These are phyloP conservation scores for Bimuria novae-zelandiae DNA, from an alignment of 2,329 filamentous ascomycete genomes.

Conservation along the genomic window DNA sequence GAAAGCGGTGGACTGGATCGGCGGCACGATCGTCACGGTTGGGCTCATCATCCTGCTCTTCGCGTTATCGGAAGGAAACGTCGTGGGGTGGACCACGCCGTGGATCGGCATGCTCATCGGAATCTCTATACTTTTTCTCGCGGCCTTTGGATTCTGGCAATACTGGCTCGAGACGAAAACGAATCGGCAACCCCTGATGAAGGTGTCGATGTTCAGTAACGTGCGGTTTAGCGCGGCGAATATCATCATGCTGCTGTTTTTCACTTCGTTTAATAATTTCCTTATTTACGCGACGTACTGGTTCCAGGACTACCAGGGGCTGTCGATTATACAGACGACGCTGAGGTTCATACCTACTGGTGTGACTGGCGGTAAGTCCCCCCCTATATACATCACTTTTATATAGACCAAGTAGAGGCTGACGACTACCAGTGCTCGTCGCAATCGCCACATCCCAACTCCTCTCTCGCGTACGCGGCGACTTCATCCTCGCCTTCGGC, in stretches of 20 bases:
- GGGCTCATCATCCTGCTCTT: conserved; percentile 68
- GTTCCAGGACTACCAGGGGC: conserved; percentile 69
- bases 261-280: conserved; percentile 70
- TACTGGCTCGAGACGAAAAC: conserved; percentile 60
- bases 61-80: conserved; percentile 70
- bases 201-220: conserved; percentile 66
- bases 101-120: conserved; percentile 67
- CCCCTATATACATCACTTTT: neutral
- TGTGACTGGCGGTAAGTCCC: conserved; percentile 52
- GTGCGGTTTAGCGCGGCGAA: conserved; percentile 65
- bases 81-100: conserved; percentile 67
- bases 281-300: conserved; percentile 71
- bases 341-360: conserved; percentile 71
- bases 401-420: neutral
- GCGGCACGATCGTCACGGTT: conserved; percentile 65
- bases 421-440: conserved; percentile 50
- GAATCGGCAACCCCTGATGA: conserved; percentile 63
- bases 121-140: conserved; percentile 61
- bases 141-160: conserved; percentile 65
- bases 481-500: conserved; percentile 62
- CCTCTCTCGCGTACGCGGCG: conserved; percentile 59
- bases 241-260: conserved; percentile 69
- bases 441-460: conserved; percentile 55
- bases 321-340: conserved; percentile 67
- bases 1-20: conserved; percentile 67